Evolutionary conservation across 2,329 filamentous ascomycete genomes (phyloP), one percentile per base, ranked within the genome.

Genomic region (Cladosporium austrohemisphaericum): DNA sequence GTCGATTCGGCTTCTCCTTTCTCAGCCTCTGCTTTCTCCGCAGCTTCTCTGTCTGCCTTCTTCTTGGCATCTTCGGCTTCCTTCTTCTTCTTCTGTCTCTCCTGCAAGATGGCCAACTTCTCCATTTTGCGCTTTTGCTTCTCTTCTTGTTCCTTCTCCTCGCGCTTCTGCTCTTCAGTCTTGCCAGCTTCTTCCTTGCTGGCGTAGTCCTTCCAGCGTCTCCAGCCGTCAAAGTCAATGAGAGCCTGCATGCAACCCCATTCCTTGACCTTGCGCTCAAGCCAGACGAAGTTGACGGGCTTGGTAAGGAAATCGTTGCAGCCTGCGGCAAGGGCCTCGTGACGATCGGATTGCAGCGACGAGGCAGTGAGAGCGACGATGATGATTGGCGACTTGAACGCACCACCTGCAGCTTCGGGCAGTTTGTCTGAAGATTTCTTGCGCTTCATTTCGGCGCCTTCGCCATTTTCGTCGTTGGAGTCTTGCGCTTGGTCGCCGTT

Each of bases 171-270:
- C 47, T 65, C 66, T 16, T 69, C 68, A 8, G 68, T 55, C 52
- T 65, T 66, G 20, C 55, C 59, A n/a, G 55, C 57, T 26, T 62
- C 62, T 31, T 60, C 57, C 38, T 62, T 59, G 9, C 52, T 57
- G 52, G 70, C 71, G 63, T 88, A 92, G 62, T 93, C 88, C 68
- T 95, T 95, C 93, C 93, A 98, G 68, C 89, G 89, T 49, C 91
- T 82, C 93, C 93, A 98, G 54, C 93, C 93, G 66, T 97, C 92
- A 66, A 93, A 97, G 72, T 98, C 93, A 63, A 98, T 97, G 19
- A 98, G 78, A 8, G 93, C 93, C 73, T 97, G 93, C 93, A 98
- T 98, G 74, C 93, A 97, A 50, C 93, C 93, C 93, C 93, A 98
- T 76, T 98, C 93, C 72, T 94, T 96, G 59, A 97, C 91, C 69